These are phyloP conservation scores for Strobilomyces dryophilus DNA, from an alignment of 768 basidiomycete genomes.

Conservation along the genomic window DNA sequence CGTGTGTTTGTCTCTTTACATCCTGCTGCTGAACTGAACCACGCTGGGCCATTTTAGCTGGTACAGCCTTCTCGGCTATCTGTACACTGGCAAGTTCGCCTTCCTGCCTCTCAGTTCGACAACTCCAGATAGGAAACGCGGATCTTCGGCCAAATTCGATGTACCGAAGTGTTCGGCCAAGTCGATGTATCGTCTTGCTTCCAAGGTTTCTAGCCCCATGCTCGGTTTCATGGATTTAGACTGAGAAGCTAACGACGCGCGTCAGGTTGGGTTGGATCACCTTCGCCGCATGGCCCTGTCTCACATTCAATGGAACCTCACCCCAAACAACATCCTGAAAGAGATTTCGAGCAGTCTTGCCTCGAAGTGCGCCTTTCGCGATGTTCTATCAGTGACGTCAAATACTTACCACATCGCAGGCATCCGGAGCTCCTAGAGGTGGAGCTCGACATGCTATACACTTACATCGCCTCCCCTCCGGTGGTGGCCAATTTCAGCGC, in stretches of 20 bases:
- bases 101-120: conserved; percentile 30
- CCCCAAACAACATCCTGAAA: conserved; percentile 21
- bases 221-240: not conserved
- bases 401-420: not conserved
- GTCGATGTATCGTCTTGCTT: conserved; percentile 41
- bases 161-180: conserved; percentile 35
- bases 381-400: not conserved
- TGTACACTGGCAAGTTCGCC: conserved; percentile 33
- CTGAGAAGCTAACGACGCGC: not conserved
- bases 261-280: conserved; percentile 19
- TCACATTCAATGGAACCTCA: conserved; percentile 14
- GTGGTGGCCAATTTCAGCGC: conserved; percentile 12
- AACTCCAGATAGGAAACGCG: not conserved
- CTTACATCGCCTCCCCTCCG: conserved; percentile 14
- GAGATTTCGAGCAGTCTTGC: conserved; percentile 19
- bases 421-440: not conserved
- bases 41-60: conserved; percentile 21
- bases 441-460: conserved; percentile 14
- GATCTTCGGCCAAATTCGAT: not conserved
- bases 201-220: conserved; percentile 27
- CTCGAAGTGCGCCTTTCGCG: conserved; percentile 12
- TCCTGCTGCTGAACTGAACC: not conserved
- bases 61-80: conserved; percentile 38
- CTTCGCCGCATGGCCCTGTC: conserved; percentile 16
- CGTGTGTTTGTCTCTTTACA: conserved; percentile 8